Conservation (phyloP, 805 yeast genomes). For the Kodamaea jinghongensis region DNA sequence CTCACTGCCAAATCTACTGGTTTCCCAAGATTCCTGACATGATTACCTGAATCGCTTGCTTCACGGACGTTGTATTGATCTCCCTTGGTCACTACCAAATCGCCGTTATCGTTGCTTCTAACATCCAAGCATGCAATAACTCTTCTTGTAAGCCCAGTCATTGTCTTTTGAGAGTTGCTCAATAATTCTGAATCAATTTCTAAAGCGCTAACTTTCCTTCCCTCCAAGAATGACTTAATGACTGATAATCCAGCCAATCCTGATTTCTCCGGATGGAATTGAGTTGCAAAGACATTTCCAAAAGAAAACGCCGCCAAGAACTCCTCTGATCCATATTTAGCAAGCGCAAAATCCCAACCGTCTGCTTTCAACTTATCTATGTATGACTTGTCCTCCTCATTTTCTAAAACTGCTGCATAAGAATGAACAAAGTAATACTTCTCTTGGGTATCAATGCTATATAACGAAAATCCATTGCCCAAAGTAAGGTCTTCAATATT, state of each 20-base stretch:
- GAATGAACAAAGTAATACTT: conserved; percentile 96
- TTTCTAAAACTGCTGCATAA: conserved; percentile 69
- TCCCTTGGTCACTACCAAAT: conserved; percentile 96
- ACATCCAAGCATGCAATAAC: conserved; percentile 96
- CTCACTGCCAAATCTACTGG: conserved; percentile 92
- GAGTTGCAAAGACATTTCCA: conserved; percentile 88
- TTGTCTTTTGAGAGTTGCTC: conserved; percentile 22
- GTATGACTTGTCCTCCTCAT: conserved; percentile 22
- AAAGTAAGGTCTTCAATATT: conserved; percentile 32
- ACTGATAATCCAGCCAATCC: conserved; percentile 86
- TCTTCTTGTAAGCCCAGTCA: conserved; percentile 79
- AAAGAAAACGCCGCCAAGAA: conserved; percentile 80
- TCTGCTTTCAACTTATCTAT: conserved; percentile 25
- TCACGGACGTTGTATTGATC: conserved; percentile 98
- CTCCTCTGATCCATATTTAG: conserved; percentile 72
- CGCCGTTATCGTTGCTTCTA: conserved; percentile 92
- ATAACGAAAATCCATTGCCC: conserved; percentile 30
- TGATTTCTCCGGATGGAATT: conserved; percentile 98
- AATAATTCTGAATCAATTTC: too few relatives aligned
- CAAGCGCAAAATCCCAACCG: conserved; percentile 71
- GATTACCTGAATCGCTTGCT: conserved; percentile 38
- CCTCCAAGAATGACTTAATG: conserved; percentile 66
- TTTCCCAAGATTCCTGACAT: conserved; percentile 91
- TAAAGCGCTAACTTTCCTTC: conserved; percentile 31
- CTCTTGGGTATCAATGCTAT: conserved; percentile 59